A percentile compares a stretch with the other conserved stretches of the same genome.
Evolutionary conservation across 2,329 filamentous ascomycete species (phyloP).

Genomic region (Talaromyces sp.): DNA sequence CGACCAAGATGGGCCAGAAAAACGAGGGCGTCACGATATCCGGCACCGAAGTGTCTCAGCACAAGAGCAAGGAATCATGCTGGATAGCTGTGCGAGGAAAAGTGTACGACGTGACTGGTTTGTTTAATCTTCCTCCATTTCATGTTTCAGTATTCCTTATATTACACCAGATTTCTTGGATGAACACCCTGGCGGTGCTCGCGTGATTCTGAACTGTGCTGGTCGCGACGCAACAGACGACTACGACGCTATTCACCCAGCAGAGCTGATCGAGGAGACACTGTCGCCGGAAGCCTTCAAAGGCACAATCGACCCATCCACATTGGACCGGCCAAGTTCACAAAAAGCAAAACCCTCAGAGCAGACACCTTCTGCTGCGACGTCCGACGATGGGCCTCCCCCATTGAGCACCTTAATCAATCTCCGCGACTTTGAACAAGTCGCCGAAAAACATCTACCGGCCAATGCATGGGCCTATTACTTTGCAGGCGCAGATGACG

Average conservation of each 20-base stretch:
- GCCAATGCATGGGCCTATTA: constrained; percentile 39
- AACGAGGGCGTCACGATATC: not conserved
- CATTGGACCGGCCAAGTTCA: constrained; percentile 17
- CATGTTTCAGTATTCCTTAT: not conserved
- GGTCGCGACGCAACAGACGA: constrained; percentile 32
- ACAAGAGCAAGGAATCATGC: constrained; percentile 45
- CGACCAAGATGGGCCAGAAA: not conserved
- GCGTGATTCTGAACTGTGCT: constrained; percentile 29
- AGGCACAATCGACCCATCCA: constrained; percentile 15
- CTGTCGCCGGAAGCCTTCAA: constrained; percentile 21
- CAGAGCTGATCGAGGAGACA: constrained; percentile 24
- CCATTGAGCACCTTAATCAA: constrained; percentile 30
- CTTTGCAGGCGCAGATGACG: constrained; percentile 48
- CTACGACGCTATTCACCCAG: constrained; percentile 31
- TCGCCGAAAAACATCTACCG: constrained; percentile 26
- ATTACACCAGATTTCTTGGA: constrained; percentile 25
- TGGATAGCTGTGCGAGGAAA: constrained; percentile 51
- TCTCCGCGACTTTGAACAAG: constrained; percentile 34
- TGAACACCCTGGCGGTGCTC: constrained; percentile 29
- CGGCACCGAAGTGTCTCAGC: constrained; percentile 45
- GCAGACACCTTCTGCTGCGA: not conserved
- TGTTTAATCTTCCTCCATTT: not conserved
- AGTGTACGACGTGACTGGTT: constrained; percentile 48
- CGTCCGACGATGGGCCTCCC: constrained; percentile 15
- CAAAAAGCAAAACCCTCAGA: not conserved